Percentiles rank a stretch among this genome's conserved stretches.
Evolutionary conservation across 2,329 filamentous ascomycete species (phyloP).

Genomic region (Hypoxylon sp.): DNA sequence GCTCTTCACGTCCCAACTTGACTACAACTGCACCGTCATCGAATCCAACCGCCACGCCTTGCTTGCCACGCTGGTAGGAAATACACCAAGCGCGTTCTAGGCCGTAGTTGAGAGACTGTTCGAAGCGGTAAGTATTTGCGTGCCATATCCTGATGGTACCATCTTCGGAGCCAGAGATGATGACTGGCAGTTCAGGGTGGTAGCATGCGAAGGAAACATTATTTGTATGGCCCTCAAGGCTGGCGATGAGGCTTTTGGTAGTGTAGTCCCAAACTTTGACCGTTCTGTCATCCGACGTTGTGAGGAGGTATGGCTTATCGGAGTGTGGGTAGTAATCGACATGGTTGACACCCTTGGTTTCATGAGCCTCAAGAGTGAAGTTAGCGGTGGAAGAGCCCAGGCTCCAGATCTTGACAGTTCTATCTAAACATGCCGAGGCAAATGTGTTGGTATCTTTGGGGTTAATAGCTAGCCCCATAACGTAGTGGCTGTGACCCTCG

Average conservation of each 20-base stretch:
- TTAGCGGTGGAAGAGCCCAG: conserved; percentile 94
- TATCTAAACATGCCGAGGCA: conserved; percentile 93
- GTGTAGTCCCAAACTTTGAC: conserved; percentile 99
- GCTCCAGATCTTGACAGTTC: conserved; percentile 98
- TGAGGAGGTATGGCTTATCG: conserved; percentile 89
- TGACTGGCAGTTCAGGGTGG: conserved; percentile 95
- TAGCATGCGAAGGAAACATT: conserved; percentile 99
- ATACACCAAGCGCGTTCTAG: conserved; percentile 98
- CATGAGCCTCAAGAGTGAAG: conserved; percentile 96
- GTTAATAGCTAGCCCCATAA: conserved; percentile 97
- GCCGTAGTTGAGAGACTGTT: conserved; percentile 96
- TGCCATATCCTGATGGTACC: conserved; percentile 99
- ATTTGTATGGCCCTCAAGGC: conserved; percentile 95
- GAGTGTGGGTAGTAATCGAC: conserved; percentile 89
- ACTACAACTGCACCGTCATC: conserved; percentile 98
- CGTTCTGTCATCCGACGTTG: conserved; percentile 95
- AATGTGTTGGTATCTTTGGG: conserved; percentile 96
- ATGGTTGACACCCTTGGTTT: conserved; percentile 97
- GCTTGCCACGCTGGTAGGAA: conserved; percentile 92
- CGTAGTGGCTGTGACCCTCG: conserved; percentile 95
- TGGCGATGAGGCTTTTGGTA: conserved; percentile 96
- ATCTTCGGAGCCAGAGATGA: conserved; percentile 98
- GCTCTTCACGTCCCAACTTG: conserved; percentile 97
- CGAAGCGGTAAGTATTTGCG: conserved; percentile 95
- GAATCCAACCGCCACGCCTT: conserved; percentile 95